Evolutionary conservation across 2,329 filamentous ascomycete genomes (phyloP).

Genomic region (Alternaria incomplexa): DNA sequence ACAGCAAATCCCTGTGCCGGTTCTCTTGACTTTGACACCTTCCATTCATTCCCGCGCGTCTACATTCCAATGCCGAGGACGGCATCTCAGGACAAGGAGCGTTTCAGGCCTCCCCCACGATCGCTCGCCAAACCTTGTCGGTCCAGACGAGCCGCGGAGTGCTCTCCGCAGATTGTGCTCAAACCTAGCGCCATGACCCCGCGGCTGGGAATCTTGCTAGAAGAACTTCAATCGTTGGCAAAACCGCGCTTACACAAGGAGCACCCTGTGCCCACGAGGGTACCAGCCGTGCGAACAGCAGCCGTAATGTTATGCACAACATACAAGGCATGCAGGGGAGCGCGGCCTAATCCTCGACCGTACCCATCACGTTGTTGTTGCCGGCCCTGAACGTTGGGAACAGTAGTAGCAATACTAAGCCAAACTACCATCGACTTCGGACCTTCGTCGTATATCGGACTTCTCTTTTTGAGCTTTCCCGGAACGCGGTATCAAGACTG

Average conservation of each 20-base stretch:
- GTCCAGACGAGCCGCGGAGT: background rate
- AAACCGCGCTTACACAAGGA: background rate
- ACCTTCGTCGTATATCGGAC: background rate
- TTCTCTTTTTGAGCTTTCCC: background rate
- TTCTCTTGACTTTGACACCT: background rate
- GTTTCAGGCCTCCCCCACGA: slow-evolving; percentile 10
- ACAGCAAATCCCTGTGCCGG: background rate
- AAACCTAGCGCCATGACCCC: background rate
- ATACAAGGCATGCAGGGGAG: background rate
- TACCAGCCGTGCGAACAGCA: background rate
- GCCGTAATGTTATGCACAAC: background rate
- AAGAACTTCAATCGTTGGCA: background rate
- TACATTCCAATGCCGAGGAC: background rate
- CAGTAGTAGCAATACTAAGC: background rate
- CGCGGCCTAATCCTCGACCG: background rate
- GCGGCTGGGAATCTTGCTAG: background rate
- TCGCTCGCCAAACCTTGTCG: slow-evolving; percentile 6
- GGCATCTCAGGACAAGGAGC: background rate
- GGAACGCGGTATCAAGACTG: slow-evolving; percentile 1
- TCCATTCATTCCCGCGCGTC: background rate
- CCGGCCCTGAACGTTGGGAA: background rate
- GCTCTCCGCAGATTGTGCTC: background rate
- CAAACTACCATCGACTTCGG: background rate
- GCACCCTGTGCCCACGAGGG: background rate
- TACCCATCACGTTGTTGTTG: background rate